These are phyloP conservation scores for Nigrograna mackinnonii DNA, from an alignment of 2,329 filamentous ascomycete genomes.

Conservation along the genomic window DNA sequence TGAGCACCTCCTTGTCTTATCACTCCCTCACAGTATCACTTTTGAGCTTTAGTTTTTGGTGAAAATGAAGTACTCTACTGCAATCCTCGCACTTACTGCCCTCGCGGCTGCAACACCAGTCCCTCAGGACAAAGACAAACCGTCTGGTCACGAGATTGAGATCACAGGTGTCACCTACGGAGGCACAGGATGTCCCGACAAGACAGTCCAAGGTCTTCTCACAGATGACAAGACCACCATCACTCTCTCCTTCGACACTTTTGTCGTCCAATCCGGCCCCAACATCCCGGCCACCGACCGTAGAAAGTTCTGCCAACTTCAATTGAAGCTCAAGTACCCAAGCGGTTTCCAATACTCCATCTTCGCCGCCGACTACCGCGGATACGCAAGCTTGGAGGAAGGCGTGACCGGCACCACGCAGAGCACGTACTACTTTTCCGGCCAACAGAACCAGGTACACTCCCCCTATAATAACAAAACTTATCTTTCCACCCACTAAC, in stretches of 20 bases:
- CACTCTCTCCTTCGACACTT: slow-evolving; percentile 53
- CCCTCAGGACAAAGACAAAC: slow-evolving; percentile 14
- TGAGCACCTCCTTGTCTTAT: neutral
- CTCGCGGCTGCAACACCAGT: slow-evolving; percentile 15
- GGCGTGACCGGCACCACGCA: slow-evolving; percentile 48
- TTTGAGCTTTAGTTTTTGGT: neutral
- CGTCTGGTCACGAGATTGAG: slow-evolving; percentile 30
- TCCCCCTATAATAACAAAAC: neutral
- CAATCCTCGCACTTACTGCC: slow-evolving; percentile 14
- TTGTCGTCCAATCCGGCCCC: slow-evolving; percentile 49
- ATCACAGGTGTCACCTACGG: slow-evolving; percentile 46
- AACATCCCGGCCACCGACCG: slow-evolving; percentile 40
- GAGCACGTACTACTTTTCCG: slow-evolving; percentile 56
- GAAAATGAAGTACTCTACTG: slow-evolving; percentile 19
- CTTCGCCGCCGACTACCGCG: slow-evolving; percentile 52
- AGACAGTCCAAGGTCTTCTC: slow-evolving; percentile 37
- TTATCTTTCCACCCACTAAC: neutral
- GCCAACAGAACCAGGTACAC: slow-evolving; percentile 40
- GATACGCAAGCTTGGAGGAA: slow-evolving; percentile 46
- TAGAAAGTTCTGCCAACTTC: slow-evolving; percentile 54
- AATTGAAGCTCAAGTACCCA: slow-evolving; percentile 52
- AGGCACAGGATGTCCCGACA: slow-evolving; percentile 46
- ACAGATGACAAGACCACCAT: slow-evolving; percentile 45
- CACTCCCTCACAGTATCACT: neutral
- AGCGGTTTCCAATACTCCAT: slow-evolving; percentile 52